These are phyloP conservation scores for Arthonia radiata DNA, from an alignment of 495 filamentous ascomycete species.

Conservation along the genomic window DNA sequence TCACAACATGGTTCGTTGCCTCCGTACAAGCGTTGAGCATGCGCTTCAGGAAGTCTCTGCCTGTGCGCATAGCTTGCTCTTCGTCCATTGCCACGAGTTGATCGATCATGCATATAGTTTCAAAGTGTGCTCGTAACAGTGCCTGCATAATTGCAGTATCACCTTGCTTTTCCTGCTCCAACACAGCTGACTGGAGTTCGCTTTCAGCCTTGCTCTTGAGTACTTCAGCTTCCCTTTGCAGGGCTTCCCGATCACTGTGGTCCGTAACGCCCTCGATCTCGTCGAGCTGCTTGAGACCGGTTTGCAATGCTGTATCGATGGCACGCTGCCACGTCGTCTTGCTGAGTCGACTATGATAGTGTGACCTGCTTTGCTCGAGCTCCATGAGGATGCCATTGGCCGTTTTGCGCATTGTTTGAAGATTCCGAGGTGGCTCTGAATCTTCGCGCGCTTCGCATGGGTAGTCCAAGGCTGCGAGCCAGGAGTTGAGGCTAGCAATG, in stretches of 20 bases:
- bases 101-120: conserved; percentile 58
- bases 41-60: conserved; percentile 51
- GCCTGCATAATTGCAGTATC: conserved; percentile 56
- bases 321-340: conserved; percentile 66
- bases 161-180: conserved; percentile 62
- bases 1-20: conserved; percentile 58
- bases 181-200: conserved; percentile 49
- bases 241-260: conserved; percentile 39
- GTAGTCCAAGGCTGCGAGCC: conserved; percentile 79
- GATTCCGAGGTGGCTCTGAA: conserved; percentile 36
- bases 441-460: conserved; percentile 47
- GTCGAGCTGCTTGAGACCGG: conserved; percentile 53
- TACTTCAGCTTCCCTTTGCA: conserved; percentile 62
- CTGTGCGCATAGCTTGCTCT: conserved; percentile 55
- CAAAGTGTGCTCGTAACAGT: conserved; percentile 72
- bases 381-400: conserved; percentile 72
- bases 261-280: conserved; percentile 45
- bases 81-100: conserved; percentile 60
- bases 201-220: conserved; percentile 62
- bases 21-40: conserved; percentile 52
- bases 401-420: conserved; percentile 59
- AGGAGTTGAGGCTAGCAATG: conserved; percentile 60
- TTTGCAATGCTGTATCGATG: conserved; percentile 67
- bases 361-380: conserved; percentile 66
- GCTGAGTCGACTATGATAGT: conserved; percentile 59